Conservation (phyloP, 345 rosid genomes). For the Salix suchowensis region DNA sequence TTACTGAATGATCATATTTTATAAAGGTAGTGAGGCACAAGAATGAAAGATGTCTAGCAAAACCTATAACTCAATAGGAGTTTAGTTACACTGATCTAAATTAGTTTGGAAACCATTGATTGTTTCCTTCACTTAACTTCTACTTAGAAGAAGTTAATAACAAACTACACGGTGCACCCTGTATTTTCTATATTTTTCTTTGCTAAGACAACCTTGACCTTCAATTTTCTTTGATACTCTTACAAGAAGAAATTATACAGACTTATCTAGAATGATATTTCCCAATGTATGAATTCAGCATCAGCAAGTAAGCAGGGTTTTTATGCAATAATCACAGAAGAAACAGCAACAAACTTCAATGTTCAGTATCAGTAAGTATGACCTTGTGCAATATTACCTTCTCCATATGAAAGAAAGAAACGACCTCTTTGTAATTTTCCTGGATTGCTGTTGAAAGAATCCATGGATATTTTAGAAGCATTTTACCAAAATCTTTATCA, state of each 20-base stretch:
- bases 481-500: conserved; percentile 47
- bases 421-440: conserved; percentile 47
- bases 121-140: background rate
- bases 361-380: background rate
- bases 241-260: background rate
- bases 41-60: background rate
- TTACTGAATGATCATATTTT: too few relatives aligned
- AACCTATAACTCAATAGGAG: background rate
- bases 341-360: background rate
- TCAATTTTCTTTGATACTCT: background rate
- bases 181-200: background rate
- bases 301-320: background rate
- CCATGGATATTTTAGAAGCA: conserved; percentile 82
- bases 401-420: conserved; percentile 46
- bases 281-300: background rate
- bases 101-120: background rate
- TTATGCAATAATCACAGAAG: background rate
- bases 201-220: background rate
- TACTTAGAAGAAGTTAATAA: too few relatives aligned
- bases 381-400: conserved; percentile 36
- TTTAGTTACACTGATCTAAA: background rate
- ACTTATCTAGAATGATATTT: background rate
- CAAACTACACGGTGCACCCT: background rate
- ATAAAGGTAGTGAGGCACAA: background rate
- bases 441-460: conserved; percentile 62